Base-by-base conservation (phyloP, 768 basidiomycete genomes). In the Hericium rajendrae region DNA sequence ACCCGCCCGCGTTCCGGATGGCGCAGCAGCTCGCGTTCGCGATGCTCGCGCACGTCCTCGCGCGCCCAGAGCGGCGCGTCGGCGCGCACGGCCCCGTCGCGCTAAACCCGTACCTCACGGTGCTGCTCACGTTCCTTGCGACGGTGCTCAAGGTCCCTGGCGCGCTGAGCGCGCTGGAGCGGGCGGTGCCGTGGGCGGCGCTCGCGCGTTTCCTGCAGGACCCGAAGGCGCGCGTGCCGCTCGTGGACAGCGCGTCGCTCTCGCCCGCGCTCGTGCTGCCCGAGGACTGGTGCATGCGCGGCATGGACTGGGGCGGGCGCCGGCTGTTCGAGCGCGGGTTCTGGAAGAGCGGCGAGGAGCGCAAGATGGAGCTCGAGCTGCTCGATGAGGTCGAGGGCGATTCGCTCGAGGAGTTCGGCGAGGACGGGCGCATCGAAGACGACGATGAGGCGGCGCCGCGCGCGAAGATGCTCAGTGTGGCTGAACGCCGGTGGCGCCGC, bases 211-310 rank as follows among this genome's bases (percentile, higher is more conserved):
- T 86, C 65, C 82, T 94, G 64, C 74, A 81, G 20, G 73, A 68
- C 6, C 73, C 86, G 6, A 86, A 87, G 4, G 75, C 77, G 39
- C 73, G 75, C 38, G 70, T 83, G 9, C 74, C 84, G 38, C n/a
- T 43, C 18, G 40, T 20, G 3, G 57, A 57, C 24, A 50, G 16
- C 32, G 32, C 22, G 9, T 59, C 55, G 49, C 55, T 63, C 15
- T 22, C 52, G 10, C 53, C 48, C 26, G 32, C 4, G 16, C 41
- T 22, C 38, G 52, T 85, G 0, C 73, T 98, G 2, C 79, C 89
- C 0, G 97, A 99, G 70, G 97, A 98, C 65, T 97, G 94, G 93
- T 90, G 88, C 65, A 68, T 97, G 62, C 80, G 97, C 37, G 97
- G 97, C 1, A 91, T 94, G 85, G 94, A 94, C 64, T 99, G 97